phyloP scores from a whole-genome alignment of 371 early-diverging fungal species.

The Rhizopus arrhizus region DNA sequence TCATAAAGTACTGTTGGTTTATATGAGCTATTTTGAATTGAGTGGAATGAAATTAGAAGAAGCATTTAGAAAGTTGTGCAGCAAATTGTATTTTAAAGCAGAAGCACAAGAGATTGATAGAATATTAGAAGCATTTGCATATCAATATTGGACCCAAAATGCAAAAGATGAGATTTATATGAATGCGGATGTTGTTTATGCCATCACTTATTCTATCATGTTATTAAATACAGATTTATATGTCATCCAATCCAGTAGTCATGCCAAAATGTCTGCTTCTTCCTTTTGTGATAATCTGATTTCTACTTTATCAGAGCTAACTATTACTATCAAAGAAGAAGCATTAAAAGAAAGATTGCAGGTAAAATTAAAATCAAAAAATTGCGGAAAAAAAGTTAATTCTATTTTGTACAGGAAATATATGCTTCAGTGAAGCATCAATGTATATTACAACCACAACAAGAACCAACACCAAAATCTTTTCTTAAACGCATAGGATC shows the following conservation, averaged over 20 bases:
- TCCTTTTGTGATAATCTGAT: conserved; percentile 59
- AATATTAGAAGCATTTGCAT: conserved; percentile 75
- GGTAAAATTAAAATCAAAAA: conserved; percentile 7
- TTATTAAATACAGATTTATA: conserved; percentile 91
- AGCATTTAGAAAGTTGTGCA: conserved; percentile 69
- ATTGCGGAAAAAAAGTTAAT: not conserved
- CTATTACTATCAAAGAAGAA: not conserved
- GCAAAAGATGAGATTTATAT: conserved; percentile 38
- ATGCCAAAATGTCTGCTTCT: conserved; percentile 53
- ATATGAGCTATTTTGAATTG: conserved; percentile 79
- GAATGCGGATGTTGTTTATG: conserved; percentile 72
- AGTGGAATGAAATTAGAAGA: conserved; percentile 63
- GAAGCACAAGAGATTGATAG: conserved; percentile 90
- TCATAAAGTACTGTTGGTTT: conserved; percentile 39
- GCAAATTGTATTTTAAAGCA: conserved; percentile 72
- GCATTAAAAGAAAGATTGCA: conserved; percentile 1
- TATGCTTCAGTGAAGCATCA: conserved; percentile 63
- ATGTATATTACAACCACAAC: conserved; percentile 60
- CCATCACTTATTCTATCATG: conserved; percentile 80
- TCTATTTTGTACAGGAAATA: conserved; percentile 43
- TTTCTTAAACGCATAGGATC: too few relatives aligned
- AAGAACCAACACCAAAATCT: too few relatives aligned
- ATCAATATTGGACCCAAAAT: conserved; percentile 77
- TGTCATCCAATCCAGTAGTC: conserved; percentile 55
- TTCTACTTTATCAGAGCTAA: conserved; percentile 44